Evolutionary conservation across 306 rosid genomes (phyloP).

Genomic region (Mimosa pudica): DNA sequence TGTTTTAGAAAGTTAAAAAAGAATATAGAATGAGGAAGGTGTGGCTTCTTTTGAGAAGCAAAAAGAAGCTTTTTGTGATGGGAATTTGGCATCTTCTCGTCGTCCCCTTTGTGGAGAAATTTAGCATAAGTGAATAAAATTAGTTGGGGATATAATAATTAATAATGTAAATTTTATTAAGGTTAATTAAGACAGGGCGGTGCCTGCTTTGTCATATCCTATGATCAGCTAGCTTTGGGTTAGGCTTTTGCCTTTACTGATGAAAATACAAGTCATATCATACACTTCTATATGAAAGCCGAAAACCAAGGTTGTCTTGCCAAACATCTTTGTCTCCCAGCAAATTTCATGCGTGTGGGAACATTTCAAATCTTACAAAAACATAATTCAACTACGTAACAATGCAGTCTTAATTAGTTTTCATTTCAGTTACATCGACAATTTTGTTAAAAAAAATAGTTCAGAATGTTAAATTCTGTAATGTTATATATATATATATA

Average conservation of each 20-base stretch:
- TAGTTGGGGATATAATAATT: not conserved
- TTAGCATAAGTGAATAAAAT: slow-evolving; percentile 27
- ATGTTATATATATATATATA: too few relatives aligned
- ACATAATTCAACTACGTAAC: too few relatives aligned
- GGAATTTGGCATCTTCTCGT: slow-evolving; percentile 67
- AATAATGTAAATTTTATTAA: not conserved
- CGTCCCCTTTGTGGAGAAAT: slow-evolving; percentile 36
- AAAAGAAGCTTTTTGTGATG: slow-evolving; percentile 49
- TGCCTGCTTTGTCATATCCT: slow-evolving; percentile 33
- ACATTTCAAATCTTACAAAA: not conserved
- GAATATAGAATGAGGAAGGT: slow-evolving; percentile 47
- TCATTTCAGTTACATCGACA: too few relatives aligned
- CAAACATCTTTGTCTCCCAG: not conserved
- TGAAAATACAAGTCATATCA: slow-evolving; percentile 33
- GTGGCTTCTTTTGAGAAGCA: slow-evolving; percentile 44
- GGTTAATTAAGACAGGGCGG: slow-evolving; percentile 51
- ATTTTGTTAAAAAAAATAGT: too few relatives aligned
- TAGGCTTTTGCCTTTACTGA: slow-evolving; percentile 28
- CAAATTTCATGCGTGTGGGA: not conserved
- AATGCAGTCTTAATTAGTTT: too few relatives aligned
- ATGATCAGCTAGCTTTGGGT: not conserved
- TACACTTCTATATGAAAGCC: not conserved
- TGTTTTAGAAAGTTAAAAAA: not conserved
- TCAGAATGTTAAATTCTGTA: too few relatives aligned
- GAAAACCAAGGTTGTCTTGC: not conserved